Percentiles rank a stretch among this genome's conserved stretches.
Conservation (phyloP, 345 rosid genomes). For the Iberis pinnata region DNA sequence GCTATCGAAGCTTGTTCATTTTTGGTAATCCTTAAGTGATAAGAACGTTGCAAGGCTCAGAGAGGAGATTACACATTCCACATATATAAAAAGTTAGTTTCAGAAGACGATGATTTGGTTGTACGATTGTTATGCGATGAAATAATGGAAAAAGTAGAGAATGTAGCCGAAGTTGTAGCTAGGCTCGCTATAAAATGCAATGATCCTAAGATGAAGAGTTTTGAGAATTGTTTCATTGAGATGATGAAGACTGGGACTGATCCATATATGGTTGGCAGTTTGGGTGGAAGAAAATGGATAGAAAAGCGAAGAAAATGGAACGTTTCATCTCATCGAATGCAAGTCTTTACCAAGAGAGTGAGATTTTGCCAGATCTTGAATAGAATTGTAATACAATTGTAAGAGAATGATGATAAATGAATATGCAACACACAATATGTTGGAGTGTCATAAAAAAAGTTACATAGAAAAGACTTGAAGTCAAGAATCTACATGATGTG, state of each 20-base stretch:
- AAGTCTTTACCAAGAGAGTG: constrained; percentile 83
- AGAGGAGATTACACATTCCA: constrained; percentile 53
- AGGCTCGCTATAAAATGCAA: constrained; percentile 68
- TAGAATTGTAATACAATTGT: too few species aligned
- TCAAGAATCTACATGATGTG: constrained; percentile 55
- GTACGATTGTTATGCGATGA: constrained; percentile 56
- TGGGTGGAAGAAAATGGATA: constrained; percentile 72
- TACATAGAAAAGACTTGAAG: constrained; percentile 77
- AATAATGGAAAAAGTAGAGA: constrained; percentile 53
- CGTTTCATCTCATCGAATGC: constrained; percentile 64
- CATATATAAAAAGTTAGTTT: constrained; percentile 73
- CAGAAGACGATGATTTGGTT: constrained; percentile 70
- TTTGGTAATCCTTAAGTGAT: constrained; percentile 88
- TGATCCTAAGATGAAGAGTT: constrained; percentile 57
- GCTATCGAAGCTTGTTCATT: constrained; percentile 75
- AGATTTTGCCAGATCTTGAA: constrained; percentile 65
- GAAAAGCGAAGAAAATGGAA: constrained; percentile 79
- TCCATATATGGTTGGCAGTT: constrained; percentile 69
- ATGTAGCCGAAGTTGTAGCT: constrained; percentile 59
- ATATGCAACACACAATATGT: constrained; percentile 46
- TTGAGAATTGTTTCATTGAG: constrained; percentile 49
- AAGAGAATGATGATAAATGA: constrained; percentile 61
- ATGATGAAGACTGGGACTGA: constrained; percentile 51
- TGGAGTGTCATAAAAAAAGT: constrained; percentile 70
- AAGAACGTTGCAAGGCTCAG: constrained; percentile 68